A percentile compares a stretch with the other conserved stretches of the same genome.
Evolutionary conservation across 1,284 basidiomycete genomes (phyloP).

Genomic region (Microbotryum scabiosae): DNA sequence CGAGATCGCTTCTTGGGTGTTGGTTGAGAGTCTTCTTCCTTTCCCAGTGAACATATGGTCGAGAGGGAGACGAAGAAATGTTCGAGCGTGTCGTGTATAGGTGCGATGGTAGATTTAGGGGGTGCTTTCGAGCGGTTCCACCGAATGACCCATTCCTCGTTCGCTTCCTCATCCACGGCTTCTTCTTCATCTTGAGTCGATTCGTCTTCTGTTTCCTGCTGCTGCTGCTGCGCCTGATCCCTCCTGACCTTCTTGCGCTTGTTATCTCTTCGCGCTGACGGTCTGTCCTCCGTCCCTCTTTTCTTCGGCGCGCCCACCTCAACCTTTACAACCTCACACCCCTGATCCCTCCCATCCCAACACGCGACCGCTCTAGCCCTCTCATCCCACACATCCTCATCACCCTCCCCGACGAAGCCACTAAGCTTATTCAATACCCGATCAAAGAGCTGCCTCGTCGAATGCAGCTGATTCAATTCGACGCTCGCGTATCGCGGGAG

Average conservation of each 20-base stretch:
- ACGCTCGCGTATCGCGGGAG: constrained; percentile 19
- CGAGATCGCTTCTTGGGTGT: not conserved
- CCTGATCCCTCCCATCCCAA: not conserved
- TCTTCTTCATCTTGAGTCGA: not conserved
- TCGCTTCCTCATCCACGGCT: not conserved
- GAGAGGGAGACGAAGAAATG: constrained; percentile 17
- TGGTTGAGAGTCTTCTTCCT: not conserved
- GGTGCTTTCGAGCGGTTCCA: constrained; percentile 8
- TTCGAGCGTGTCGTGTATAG: constrained; percentile 28
- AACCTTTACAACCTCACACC: not conserved
- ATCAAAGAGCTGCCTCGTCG: constrained; percentile 21
- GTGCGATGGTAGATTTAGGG: constrained; percentile 3
- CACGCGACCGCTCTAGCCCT: not conserved
- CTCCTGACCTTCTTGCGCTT: not conserved
- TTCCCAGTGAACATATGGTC: constrained; percentile 3
- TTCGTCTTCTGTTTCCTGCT: not conserved
- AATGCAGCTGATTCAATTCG: constrained; percentile 15
- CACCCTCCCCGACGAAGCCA: not conserved
- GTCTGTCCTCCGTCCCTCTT: constrained; percentile 3
- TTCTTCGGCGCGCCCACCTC: not conserved
- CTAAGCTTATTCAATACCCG: constrained; percentile 9
- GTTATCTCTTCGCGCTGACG: not conserved
- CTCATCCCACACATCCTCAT: constrained; percentile 3
- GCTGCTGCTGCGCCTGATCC: not conserved
- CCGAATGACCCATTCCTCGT: constrained; percentile 9